Evolutionary conservation across 2,329 filamentous ascomycete genomes (phyloP), one percentile per base, ranked within the genome.

Genomic region (Pseudogymnoascus sp.): DNA sequence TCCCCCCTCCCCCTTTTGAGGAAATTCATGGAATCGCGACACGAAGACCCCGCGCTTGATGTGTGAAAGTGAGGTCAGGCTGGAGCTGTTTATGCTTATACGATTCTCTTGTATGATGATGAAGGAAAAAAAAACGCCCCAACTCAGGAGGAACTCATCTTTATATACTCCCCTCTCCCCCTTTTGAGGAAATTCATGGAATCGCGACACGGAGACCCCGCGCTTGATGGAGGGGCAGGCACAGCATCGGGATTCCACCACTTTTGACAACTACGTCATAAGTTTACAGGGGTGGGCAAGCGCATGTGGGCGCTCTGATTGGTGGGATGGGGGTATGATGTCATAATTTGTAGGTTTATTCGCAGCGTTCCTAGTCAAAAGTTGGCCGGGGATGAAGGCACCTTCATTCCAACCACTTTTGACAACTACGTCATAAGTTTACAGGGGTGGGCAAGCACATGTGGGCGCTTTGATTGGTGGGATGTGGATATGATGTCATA

Each of bases 1-100:
- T n/a, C 10, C 26, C n/a, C 5, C 26, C 45, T n/a, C 6, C 45
- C 4, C n/a, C 45, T 4, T 11, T 19, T 55, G 26, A 39, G 6
- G 31, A 26, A 39, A 39, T 60, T 37, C 37, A 60, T 38, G 58
- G 58, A 60, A 39, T 60, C 37, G 58, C 19, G 58, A n/a, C 38
- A 14, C n/a, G 26, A 26, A 8, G 8, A 26, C 19, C 58, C 31
- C 33, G 33, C 58, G 58, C 21, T 23, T 52, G 23, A n/a, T n/a
- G n/a, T n/a, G n/a, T n/a, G n/a, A n/a, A n/a, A n/a, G n/a, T n/a
- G n/a, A n/a, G n/a, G n/a, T n/a, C n/a, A n/a, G n/a, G n/a, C n/a
- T n/a, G n/a, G n/a, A n/a, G n/a, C n/a, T n/a, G n/a, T n/a, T n/a
- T n/a, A 45, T 66, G 61, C 41, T 62, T 55, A 7, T 55, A 33